These are phyloP conservation scores for Tetraselmis striata DNA, from an alignment of 139 green algal species.

Conservation along the genomic window DNA sequence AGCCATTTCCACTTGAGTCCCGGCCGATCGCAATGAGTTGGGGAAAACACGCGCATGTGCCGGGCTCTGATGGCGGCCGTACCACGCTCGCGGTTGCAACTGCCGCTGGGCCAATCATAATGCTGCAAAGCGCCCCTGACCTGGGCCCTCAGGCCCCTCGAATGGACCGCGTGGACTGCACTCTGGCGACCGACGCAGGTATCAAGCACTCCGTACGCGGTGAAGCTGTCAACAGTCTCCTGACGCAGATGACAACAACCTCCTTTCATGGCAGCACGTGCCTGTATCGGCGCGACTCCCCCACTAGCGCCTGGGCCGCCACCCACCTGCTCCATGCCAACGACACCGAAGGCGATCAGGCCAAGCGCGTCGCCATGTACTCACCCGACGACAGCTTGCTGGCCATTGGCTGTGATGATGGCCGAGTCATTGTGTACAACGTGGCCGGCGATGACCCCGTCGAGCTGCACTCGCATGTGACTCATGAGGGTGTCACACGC, in stretches of 20 bases:
- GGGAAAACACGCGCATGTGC: neutral
- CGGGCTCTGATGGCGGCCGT: neutral
- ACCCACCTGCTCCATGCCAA: neutral
- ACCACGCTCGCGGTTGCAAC: neutral
- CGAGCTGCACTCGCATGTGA: neutral
- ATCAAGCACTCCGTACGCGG: neutral
- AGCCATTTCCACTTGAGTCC: neutral
- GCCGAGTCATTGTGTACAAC: neutral
- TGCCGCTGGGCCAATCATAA: neutral
- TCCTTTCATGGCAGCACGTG: neutral
- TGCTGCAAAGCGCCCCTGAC: neutral
- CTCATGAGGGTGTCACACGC: neutral
- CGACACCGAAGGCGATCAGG: neutral
- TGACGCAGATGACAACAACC: neutral
- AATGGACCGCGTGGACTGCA: neutral
- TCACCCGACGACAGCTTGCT: neutral
- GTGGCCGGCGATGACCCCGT: neutral
- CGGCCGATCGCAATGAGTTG: neutral
- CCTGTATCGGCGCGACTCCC: neutral
- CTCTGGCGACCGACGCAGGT: neutral
- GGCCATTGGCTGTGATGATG: neutral
- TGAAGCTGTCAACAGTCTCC: neutral
- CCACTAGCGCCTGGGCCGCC: neutral
- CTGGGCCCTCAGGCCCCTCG: neutral
- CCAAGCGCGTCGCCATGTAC: neutral